phyloP scores from a whole-genome alignment of 352 stramenopile species.

The Thalassiosira gravida region DNA sequence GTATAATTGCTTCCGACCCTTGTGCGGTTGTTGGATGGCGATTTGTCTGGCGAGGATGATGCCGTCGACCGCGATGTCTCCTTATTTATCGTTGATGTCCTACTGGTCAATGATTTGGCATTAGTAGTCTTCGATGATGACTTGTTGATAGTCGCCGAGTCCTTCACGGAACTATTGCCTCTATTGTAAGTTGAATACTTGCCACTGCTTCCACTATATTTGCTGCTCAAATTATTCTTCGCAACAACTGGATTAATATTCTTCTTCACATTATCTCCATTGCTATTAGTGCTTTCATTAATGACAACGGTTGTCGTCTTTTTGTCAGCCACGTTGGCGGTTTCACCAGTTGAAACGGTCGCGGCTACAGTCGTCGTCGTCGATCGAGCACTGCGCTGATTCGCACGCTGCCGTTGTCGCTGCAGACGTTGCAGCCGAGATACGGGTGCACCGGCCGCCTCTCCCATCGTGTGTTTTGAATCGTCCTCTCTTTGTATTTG shows the following conservation, averaged over 20 bases:
- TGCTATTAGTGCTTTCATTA: background rate
- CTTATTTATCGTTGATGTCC: too few species aligned
- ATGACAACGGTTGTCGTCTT: slow-evolving; percentile 1
- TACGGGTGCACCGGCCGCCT: background rate
- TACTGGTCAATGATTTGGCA: too few species aligned
- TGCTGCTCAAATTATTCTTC: too few species aligned
- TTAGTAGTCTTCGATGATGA: too few species aligned
- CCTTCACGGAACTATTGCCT: too few species aligned
- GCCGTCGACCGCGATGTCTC: too few species aligned
- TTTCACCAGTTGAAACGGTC: background rate
- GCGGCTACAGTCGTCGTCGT: background rate
- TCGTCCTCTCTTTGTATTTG: background rate
- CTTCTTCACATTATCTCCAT: background rate
- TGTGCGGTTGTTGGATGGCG: too few species aligned
- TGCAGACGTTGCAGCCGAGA: slow-evolving; percentile 10
- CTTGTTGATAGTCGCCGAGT: too few species aligned
- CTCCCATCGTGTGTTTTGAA: background rate
- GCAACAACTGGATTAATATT: background rate
- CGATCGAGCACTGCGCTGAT: background rate
- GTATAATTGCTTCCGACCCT: too few species aligned
- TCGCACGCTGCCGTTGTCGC: slow-evolving; percentile 6
- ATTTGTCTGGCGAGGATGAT: too few species aligned
- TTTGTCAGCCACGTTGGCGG: background rate
- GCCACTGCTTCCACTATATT: too few species aligned
- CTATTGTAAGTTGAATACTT: too few species aligned